Conservation (phyloP, 2,329 filamentous ascomycete genomes). For the Colletotrichum musae region DNA sequence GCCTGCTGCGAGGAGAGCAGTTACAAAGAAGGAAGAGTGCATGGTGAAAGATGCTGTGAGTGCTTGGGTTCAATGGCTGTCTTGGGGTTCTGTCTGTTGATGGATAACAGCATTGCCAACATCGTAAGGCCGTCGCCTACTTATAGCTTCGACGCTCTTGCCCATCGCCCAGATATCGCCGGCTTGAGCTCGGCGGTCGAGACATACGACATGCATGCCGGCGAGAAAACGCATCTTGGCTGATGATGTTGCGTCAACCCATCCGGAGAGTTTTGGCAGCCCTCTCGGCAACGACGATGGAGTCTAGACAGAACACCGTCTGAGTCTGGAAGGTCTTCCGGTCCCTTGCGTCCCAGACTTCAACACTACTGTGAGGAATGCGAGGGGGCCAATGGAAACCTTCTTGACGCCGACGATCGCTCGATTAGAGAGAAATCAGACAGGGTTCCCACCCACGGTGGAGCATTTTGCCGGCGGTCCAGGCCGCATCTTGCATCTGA, state of each 20-base stretch:
- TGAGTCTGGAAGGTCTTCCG: not conserved
- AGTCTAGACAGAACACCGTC: not conserved
- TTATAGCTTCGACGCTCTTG: too few species aligned
- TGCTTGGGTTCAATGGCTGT: too few species aligned
- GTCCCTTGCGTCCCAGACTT: conserved; percentile 13
- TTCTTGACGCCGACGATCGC: not conserved
- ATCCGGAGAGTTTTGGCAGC: too few species aligned
- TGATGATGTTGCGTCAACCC: too few species aligned
- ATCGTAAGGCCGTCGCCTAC: not conserved
- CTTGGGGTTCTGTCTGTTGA: not conserved
- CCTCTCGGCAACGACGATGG: too few species aligned
- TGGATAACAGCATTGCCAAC: not conserved
- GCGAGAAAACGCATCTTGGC: too few species aligned
- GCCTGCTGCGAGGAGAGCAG: not conserved
- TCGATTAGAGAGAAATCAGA: not conserved
- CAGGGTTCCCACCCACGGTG: not conserved
- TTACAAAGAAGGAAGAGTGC: conserved; percentile 8
- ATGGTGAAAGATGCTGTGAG: conserved; percentile 1
- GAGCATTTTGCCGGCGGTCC: conserved; percentile 7
- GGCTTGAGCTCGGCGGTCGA: too few species aligned
- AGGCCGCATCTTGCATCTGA: not conserved
- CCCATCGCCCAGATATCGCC: too few species aligned
- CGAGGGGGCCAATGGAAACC: conserved; percentile 13
- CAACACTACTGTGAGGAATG: conserved; percentile 1
- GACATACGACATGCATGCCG: too few species aligned